Conservation (phyloP, 257 asterid genomes). For the Eustoma russellianum region DNA sequence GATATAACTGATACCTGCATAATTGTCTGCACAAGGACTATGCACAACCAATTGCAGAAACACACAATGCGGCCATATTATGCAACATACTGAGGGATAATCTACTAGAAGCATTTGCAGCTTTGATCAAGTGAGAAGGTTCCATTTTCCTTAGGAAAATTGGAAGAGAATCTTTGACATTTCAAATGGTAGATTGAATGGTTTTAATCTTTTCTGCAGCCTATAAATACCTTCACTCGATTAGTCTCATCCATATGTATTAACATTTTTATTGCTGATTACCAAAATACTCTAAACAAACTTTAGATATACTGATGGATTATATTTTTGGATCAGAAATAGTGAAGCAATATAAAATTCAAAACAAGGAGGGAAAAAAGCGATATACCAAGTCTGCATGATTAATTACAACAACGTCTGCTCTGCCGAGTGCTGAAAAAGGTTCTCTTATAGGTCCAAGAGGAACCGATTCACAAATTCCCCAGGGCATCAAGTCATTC, state of each 20-base stretch:
- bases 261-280: background rate
- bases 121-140: conserved; percentile 53
- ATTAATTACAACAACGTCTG: conserved; percentile 66
- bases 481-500: conserved; percentile 90
- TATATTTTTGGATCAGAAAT: too few species aligned
- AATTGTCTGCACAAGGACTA: too few species aligned
- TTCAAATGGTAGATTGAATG: conserved; percentile 39
- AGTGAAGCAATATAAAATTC: too few species aligned
- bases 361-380: conserved; percentile 1
- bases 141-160: conserved; percentile 57
- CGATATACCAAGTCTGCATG: conserved; percentile 75
- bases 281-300: background rate
- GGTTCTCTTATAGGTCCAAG: conserved; percentile 96
- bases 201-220: conserved; percentile 33
- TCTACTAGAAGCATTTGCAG: conserved; percentile 32
- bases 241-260: conserved; percentile 9
- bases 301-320: background rate
- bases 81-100: conserved; percentile 31
- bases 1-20: conserved; percentile 35
- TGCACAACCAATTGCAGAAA: conserved; percentile 78
- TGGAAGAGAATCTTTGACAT: conserved; percentile 34
- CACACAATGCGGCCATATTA: conserved; percentile 43
- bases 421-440: conserved; percentile 54
- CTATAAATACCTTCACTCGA: conserved; percentile 33
- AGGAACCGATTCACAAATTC: conserved; percentile 61